Evolutionary conservation across 2,329 filamentous ascomycete species (phyloP).

Genomic region (Apiospora kogelbergensis): DNA sequence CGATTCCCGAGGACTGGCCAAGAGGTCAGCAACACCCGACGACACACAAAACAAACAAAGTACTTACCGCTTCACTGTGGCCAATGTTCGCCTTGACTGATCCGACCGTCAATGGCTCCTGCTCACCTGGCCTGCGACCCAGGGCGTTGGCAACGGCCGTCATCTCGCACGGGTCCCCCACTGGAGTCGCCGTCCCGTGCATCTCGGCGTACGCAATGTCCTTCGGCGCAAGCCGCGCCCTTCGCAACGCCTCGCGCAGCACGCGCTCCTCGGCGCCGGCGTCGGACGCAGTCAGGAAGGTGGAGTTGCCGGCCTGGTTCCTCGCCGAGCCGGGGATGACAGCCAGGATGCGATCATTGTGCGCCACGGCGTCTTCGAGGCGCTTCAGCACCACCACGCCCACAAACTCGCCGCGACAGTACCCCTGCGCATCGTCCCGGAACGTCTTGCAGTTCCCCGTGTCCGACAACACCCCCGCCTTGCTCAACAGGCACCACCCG

Average conservation of each 20-base stretch:
- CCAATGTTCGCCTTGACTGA: slow-evolving; percentile 2
- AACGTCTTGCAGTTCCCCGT: background rate
- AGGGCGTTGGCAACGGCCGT: background rate
- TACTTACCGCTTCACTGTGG: background rate
- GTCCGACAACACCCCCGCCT: background rate
- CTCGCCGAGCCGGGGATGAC: background rate
- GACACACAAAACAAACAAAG: no score
- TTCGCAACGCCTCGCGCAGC: background rate
- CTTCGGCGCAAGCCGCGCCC: background rate
- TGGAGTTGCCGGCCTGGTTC: background rate
- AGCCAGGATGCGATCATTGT: background rate
- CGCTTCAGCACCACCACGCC: background rate
- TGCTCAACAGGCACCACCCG: background rate
- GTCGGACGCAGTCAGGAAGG: background rate
- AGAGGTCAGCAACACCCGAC: no score
- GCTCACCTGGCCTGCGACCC: background rate
- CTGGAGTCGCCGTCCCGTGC: background rate
- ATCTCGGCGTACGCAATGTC: background rate
- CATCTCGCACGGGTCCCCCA: background rate
- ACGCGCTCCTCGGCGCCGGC: background rate
- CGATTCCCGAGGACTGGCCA: background rate
- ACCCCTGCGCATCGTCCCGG: background rate
- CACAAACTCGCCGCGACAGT: background rate
- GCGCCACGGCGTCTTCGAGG: background rate
- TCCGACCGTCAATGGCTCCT: background rate